Percentiles rank a stretch among this genome's conserved stretches.
Conservation (phyloP, 176 grass and related monocot species). For the Carex cristatella region DNA sequence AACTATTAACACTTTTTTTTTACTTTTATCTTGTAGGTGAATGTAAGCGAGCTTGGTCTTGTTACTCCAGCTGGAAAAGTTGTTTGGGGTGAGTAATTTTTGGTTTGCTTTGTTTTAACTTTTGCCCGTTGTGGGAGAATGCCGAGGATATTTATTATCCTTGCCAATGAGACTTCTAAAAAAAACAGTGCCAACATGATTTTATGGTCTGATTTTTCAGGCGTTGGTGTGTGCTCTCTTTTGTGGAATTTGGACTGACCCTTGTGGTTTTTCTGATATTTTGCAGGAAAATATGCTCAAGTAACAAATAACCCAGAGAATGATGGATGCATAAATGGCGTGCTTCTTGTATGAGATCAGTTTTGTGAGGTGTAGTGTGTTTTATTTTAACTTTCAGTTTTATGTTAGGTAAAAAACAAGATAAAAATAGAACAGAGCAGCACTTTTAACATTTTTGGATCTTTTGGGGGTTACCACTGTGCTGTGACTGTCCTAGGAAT, state of each 20-base stretch:
- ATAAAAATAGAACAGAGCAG: neutral
- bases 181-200: too few relatives aligned
- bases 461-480: neutral
- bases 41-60: slow-evolving; percentile 86
- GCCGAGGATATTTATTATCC: neutral
- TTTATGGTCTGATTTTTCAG: too few relatives aligned
- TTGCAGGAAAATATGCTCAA: slow-evolving; percentile 86
- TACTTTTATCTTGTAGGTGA: slow-evolving; percentile 44
- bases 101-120: neutral
- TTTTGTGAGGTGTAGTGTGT: neutral
- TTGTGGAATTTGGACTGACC: neutral
- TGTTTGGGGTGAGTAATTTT: slow-evolving; percentile 66
- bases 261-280: neutral
- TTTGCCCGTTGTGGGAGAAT: neutral
- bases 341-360: slow-evolving; percentile 58
- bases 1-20: neutral
- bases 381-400: neutral
- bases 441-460: neutral
- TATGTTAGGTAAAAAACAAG: neutral
- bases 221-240: too few relatives aligned
- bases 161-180: neutral
- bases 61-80: slow-evolving; percentile 95
- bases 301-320: slow-evolving; percentile 92
- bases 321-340: slow-evolving; percentile 87
- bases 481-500: neutral